Percentiles rank a stretch among this genome's conserved stretches.
Evolutionary conservation across 306 rosid genomes (phyloP).

Genomic region (Quercus wislizeni): DNA sequence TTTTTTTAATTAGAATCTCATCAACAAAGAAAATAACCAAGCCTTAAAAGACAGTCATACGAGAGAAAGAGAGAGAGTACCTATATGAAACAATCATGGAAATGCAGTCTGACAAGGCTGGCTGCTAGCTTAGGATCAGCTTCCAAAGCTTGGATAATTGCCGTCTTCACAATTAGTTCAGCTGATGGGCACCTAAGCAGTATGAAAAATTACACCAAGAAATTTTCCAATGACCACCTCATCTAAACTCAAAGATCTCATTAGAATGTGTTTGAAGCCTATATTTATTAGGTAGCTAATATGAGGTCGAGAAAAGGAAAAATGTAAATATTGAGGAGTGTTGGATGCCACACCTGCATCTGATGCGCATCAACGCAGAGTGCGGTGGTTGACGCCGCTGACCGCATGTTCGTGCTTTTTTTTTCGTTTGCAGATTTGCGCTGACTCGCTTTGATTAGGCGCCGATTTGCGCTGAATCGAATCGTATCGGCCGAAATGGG

Average conservation of each 20-base stretch:
- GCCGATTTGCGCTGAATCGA: no score
- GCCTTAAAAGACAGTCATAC: no score
- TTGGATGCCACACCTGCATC: neutral
- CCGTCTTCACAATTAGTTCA: conserved; percentile 45
- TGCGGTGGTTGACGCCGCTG: no score
- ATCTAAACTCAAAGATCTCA: conserved; percentile 7
- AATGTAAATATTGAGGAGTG: conserved; percentile 23
- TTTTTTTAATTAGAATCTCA: no score
- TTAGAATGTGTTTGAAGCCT: neutral
- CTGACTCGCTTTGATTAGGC: no score
- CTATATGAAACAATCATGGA: conserved; percentile 83
- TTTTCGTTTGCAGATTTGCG: no score
- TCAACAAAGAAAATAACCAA: no score
- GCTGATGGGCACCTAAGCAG: conserved; percentile 50
- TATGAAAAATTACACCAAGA: conserved; percentile 8
- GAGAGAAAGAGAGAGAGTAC: conserved; percentile 25
- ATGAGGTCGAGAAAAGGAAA: conserved; percentile 1
- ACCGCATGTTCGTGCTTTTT: accelerated
- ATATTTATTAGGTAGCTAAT: neutral
- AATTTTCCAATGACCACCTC: conserved; percentile 34
- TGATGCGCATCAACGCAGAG: no score
- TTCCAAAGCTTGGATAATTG: conserved; percentile 47
- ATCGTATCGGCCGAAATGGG: no score
- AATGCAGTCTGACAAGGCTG: conserved; percentile 73
- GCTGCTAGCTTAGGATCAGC: conserved; percentile 68